Evolutionary conservation across 768 basidiomycete species (phyloP).

Genomic region (Leccinum incarnatum): DNA sequence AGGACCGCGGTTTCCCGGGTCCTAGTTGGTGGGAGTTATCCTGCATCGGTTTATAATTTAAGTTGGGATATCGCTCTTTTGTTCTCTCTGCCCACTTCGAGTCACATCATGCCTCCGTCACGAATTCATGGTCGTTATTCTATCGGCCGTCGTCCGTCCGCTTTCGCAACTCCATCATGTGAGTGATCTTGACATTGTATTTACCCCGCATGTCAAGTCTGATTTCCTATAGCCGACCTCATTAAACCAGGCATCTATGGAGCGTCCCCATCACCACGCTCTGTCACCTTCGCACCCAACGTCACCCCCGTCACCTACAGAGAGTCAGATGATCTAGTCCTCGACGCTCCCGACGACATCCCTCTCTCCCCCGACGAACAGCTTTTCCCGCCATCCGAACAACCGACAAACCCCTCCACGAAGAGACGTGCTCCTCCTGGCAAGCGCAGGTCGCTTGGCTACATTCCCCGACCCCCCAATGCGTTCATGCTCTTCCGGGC

Average conservation of each 20-base stretch:
- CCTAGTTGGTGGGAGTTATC: background rate
- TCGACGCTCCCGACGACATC: constrained; percentile 28
- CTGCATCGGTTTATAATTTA: constrained; percentile 12
- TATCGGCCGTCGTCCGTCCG: constrained; percentile 40
- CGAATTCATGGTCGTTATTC: constrained; percentile 27
- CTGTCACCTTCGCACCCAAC: constrained; percentile 63
- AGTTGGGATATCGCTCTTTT: constrained; percentile 20
- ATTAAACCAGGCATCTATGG: constrained; percentile 58
- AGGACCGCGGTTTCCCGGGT: constrained; percentile 8
- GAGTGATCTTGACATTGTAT: background rate
- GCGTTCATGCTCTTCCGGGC: constrained; percentile 38
- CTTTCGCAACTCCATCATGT: constrained; percentile 31
- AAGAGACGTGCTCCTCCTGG: constrained; percentile 55
- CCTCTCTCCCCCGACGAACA: constrained; percentile 33
- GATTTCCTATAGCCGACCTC: constrained; percentile 28
- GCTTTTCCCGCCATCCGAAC: constrained; percentile 55
- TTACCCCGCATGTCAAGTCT: background rate
- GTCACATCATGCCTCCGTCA: constrained; percentile 15
- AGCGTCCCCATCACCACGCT: constrained; percentile 39
- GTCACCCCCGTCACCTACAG: constrained; percentile 54
- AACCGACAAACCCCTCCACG: constrained; percentile 37
- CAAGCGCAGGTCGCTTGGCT: constrained; percentile 58
- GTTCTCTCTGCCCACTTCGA: constrained; percentile 8
- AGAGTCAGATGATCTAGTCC: constrained; percentile 30
- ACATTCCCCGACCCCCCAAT: constrained; percentile 30